phyloP scores from a whole-genome alignment of 441 rosid genomes.

The Croton laevigatus region DNA sequence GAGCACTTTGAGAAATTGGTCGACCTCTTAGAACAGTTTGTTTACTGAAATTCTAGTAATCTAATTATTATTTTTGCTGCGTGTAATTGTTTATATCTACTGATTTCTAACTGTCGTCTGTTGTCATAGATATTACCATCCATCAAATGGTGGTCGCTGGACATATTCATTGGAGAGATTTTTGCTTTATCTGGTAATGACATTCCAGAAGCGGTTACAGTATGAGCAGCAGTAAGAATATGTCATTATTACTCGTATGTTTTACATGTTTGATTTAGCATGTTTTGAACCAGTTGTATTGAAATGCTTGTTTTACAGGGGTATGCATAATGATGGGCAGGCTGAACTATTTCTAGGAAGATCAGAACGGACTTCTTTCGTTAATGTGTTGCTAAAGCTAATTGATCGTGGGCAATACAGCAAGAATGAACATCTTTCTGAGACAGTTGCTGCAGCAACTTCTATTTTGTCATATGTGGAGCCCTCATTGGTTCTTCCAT shows the following conservation, averaged over 20 bases:
- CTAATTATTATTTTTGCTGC: slow-evolving; percentile 26
- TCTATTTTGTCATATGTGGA: slow-evolving; percentile 94
- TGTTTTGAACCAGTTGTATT: slow-evolving; percentile 30
- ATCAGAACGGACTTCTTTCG: slow-evolving; percentile 74
- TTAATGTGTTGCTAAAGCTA: slow-evolving; percentile 70
- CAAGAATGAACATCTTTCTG: slow-evolving; percentile 97
- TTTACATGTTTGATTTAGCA: slow-evolving; percentile 19
- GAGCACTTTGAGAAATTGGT: slow-evolving; percentile 86
- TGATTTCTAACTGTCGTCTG: slow-evolving; percentile 22
- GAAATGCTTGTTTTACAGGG: slow-evolving; percentile 46
- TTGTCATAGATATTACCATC: slow-evolving; percentile 85
- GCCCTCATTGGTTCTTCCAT: slow-evolving; percentile 95
- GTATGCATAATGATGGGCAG: slow-evolving; percentile 34
- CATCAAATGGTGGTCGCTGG: slow-evolving; percentile 99
- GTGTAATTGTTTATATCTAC: slow-evolving; percentile 20
- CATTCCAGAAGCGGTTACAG: slow-evolving; percentile 94
- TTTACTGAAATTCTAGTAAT: slow-evolving; percentile 37
- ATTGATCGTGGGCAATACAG: slow-evolving; percentile 99
- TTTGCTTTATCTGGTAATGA: slow-evolving; percentile 68
- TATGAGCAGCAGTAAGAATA: slow-evolving; percentile 83
- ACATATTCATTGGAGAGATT: slow-evolving; percentile 94
- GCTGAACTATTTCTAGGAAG: slow-evolving; percentile 56
- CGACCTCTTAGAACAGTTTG: slow-evolving; percentile 99
- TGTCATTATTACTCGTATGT: slow-evolving; percentile 21
- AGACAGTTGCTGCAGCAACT: slow-evolving; percentile 98